Percentiles rank a stretch among this genome's conserved stretches.
These are phyloP conservation scores for Coemansia sp. DNA, from an alignment of 192 early-diverging fungal species.

Conservation along the genomic window DNA sequence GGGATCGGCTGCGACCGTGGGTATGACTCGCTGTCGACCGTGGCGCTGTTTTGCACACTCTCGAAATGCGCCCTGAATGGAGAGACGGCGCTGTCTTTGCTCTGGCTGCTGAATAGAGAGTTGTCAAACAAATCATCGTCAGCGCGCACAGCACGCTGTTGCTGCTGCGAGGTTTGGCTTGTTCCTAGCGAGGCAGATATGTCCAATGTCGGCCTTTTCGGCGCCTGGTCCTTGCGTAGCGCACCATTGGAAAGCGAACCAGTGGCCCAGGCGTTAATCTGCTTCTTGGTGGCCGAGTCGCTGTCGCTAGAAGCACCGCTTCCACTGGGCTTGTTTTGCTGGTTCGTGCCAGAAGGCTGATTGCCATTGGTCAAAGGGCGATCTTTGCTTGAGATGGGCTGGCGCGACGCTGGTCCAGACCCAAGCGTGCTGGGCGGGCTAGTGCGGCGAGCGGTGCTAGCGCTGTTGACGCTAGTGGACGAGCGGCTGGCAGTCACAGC, in stretches of 20 bases:
- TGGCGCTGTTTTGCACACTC: slow-evolving; percentile 4
- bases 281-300: slow-evolving; percentile 1
- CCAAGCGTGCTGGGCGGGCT: slow-evolving; percentile 8
- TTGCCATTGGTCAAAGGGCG: neutral
- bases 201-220: neutral
- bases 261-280: slow-evolving; percentile 14
- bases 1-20: slow-evolving; percentile 53
- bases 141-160: neutral
- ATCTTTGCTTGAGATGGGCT: neutral
- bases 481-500: slow-evolving; percentile 1
- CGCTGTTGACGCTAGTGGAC: neutral
- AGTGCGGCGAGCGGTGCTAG: neutral
- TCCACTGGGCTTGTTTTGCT: neutral
- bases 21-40: slow-evolving; percentile 6
- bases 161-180: neutral
- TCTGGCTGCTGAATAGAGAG: slow-evolving; percentile 19
- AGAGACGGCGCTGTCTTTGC: slow-evolving; percentile 19
- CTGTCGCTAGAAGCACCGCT: neutral
- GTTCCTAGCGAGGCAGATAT: neutral
- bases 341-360: neutral
- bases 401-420: neutral
- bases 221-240: slow-evolving; percentile 11
- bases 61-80: slow-evolving; percentile 30
- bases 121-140: slow-evolving; percentile 6
- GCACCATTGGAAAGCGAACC: slow-evolving; percentile 7